Base-by-base conservation (phyloP, 2,329 filamentous ascomycete genomes). In the Lasiodiplodia sp. region DNA sequence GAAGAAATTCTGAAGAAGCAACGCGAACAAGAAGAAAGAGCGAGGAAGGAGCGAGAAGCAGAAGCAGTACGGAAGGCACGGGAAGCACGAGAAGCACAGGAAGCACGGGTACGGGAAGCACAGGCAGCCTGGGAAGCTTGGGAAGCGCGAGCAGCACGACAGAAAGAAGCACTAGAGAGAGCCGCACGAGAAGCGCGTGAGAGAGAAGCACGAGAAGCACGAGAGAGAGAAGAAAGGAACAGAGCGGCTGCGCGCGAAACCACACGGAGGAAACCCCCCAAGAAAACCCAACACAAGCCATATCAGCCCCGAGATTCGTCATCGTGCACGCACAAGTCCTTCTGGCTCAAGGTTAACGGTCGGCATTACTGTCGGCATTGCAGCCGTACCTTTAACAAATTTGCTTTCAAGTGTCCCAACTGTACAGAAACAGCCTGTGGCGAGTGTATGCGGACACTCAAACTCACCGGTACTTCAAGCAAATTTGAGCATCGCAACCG, bases 371-470 rank as follows among this genome's bases (percentile, higher is more conserved):
- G 18, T n/a, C 21, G 21, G 18, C 47, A 21, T 51, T 51, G 47
- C 38, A 40, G 16, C 18, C 38, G 38, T 18, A 16, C 18, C 18
- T 40, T 16, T 16, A 14, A 40, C 12, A 40, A 40, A 18, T 40
- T 40, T 40, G 38, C 38, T 40, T 40, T 40, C 38, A 16, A 40
- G 38, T 40, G 38, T 40, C 38, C 38, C 14, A 40, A 16, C 2
- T 40, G 38, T 40, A 3, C 11, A 51, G 47, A 51, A 51, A 51
- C 11, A 51, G 47, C 47, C 47, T 51, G 47, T 51, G 47, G 47
- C 47, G 47, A 51, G 47, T 51, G 47, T 51, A 51, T 51, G 47
- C 47, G 21, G 14, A 51, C 47, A 51, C 47, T 51, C n/a, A 51
- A 51, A 18, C 47, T 18, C 10, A 21, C 47, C 47, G 38, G 14